Conservation (phyloP, 1,284 basidiomycete genomes). For the Thecaphora frezii region DNA sequence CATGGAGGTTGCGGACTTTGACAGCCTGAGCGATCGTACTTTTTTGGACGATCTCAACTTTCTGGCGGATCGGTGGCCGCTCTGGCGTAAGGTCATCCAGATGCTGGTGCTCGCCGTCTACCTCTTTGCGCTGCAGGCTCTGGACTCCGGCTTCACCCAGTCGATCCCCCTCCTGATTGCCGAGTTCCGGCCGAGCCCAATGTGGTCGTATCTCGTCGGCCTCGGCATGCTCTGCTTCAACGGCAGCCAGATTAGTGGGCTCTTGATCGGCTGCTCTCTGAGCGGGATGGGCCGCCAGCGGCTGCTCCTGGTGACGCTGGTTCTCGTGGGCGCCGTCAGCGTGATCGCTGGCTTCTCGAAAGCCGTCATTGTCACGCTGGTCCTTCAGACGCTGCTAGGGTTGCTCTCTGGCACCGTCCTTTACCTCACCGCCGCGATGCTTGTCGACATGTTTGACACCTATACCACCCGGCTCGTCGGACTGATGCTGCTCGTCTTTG, state of each 20-base stretch:
- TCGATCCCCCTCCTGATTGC: slow-evolving; percentile 11
- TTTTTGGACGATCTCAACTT: slow-evolving; percentile 9
- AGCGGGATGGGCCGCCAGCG: slow-evolving; percentile 26
- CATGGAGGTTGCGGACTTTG: slow-evolving; percentile 25
- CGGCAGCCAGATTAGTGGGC: slow-evolving; percentile 30
- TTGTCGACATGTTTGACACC: slow-evolving; percentile 33
- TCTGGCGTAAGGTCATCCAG: slow-evolving; percentile 20
- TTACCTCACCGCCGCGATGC: slow-evolving; percentile 17
- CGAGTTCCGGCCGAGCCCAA: slow-evolving; percentile 5
- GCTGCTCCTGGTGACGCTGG: slow-evolving; percentile 14
- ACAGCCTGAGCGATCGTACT: slow-evolving; percentile 2
- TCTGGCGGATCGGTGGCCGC: slow-evolving; percentile 35
- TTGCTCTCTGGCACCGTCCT: slow-evolving; percentile 16
- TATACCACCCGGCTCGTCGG: slow-evolving; percentile 18
- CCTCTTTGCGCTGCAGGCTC: slow-evolving; percentile 30
- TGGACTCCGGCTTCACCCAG: slow-evolving; percentile 36
- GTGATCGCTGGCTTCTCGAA: slow-evolving; percentile 31
- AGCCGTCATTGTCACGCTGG: slow-evolving; percentile 9
- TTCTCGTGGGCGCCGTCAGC: slow-evolving; percentile 15
- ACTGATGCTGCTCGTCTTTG: slow-evolving; percentile 10
- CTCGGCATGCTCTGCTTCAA: slow-evolving; percentile 27
- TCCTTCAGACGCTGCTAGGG: slow-evolving; percentile 17
- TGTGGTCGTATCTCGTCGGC: slow-evolving; percentile 3
- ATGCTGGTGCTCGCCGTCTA: slow-evolving; percentile 18
- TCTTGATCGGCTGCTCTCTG: slow-evolving; percentile 27